Conservation (phyloP, 2,329 filamentous ascomycete species). For the Paraphoma sp. region DNA sequence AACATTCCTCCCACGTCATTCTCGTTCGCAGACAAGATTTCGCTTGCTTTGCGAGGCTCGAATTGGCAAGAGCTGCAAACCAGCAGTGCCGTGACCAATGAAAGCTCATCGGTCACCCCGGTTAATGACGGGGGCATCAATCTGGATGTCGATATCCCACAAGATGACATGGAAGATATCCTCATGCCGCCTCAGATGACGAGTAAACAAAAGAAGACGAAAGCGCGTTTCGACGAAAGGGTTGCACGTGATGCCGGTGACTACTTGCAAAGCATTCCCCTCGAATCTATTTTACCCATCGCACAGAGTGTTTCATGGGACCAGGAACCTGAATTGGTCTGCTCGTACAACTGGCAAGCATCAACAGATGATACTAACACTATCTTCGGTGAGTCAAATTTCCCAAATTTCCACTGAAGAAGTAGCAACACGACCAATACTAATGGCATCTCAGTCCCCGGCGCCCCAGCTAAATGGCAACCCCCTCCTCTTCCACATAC, state of each 20-base stretch:
- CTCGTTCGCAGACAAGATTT: constrained; percentile 21
- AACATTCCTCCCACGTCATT: constrained; percentile 6
- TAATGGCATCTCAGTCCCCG: constrained; percentile 25
- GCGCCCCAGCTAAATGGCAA: constrained; percentile 32
- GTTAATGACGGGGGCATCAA: not conserved
- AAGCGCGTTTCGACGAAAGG: constrained; percentile 14
- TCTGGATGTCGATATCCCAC: not conserved
- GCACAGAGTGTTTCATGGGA: constrained; percentile 28
- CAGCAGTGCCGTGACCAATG: not conserved
- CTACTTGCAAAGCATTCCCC: constrained; percentile 19
- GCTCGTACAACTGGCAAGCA: constrained; percentile 39
- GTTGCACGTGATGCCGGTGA: constrained; percentile 23
- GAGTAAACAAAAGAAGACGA: constrained; percentile 21
- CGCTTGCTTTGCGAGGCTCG: constrained; percentile 14
- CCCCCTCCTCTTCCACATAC: constrained; percentile 21
- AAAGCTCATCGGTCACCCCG: not conserved
- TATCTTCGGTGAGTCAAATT: constrained; percentile 24
- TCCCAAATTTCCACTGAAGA: not conserved
- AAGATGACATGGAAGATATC: not conserved
- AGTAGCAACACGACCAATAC: not conserved
- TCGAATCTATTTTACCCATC: constrained; percentile 15
- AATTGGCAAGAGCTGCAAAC: constrained; percentile 20
- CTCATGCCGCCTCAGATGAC: constrained; percentile 10
- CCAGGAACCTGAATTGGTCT: constrained; percentile 32
- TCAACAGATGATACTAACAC: constrained; percentile 27